Evolutionary conservation across 805 yeast species (phyloP).

Genomic region (Metschnikowia gelsemii): DNA sequence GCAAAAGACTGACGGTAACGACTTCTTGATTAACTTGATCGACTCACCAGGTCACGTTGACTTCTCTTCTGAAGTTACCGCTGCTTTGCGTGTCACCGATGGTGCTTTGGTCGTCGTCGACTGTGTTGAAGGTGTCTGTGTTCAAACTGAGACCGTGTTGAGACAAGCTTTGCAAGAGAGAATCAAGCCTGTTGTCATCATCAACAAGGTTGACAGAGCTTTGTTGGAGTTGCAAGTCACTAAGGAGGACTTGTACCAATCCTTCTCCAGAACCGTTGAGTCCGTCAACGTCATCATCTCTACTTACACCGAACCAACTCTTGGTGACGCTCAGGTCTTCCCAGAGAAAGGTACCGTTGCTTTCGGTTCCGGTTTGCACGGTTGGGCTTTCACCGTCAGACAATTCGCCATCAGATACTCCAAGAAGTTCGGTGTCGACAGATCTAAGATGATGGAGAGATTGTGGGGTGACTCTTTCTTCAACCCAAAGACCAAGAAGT

Average conservation of each 20-base stretch:
- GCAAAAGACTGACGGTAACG: slow-evolving; percentile 90
- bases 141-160: slow-evolving; percentile 98
- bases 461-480: slow-evolving; percentile 99
- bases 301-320: slow-evolving; percentile 83
- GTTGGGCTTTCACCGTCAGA: slow-evolving; percentile 99
- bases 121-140: slow-evolving; percentile 99
- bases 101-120: slow-evolving; percentile 99
- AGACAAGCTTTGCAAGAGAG: slow-evolving; percentile 99
- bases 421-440: slow-evolving; percentile 99
- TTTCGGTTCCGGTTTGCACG: slow-evolving; percentile 99
- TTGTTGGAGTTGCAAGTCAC: slow-evolving; percentile 97
- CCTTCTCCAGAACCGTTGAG: slow-evolving; percentile 98
- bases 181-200: slow-evolving; percentile 97
- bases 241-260: slow-evolving; percentile 98
- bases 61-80: slow-evolving; percentile 99
- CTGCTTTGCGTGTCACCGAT: slow-evolving; percentile 99
- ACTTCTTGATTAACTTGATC: slow-evolving; percentile 95
- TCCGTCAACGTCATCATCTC: slow-evolving; percentile 98
- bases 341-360: slow-evolving; percentile 99
- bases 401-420: slow-evolving; percentile 98
- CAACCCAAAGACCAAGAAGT: slow-evolving; percentile 99
- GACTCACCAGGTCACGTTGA: slow-evolving; percentile 99
- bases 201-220: slow-evolving; percentile 99
- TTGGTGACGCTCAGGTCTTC: slow-evolving; percentile 98
- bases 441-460: slow-evolving; percentile 96